Evolutionary conservation across 2,329 filamentous ascomycete species (phyloP).

Genomic region (Metarhizium humberi): DNA sequence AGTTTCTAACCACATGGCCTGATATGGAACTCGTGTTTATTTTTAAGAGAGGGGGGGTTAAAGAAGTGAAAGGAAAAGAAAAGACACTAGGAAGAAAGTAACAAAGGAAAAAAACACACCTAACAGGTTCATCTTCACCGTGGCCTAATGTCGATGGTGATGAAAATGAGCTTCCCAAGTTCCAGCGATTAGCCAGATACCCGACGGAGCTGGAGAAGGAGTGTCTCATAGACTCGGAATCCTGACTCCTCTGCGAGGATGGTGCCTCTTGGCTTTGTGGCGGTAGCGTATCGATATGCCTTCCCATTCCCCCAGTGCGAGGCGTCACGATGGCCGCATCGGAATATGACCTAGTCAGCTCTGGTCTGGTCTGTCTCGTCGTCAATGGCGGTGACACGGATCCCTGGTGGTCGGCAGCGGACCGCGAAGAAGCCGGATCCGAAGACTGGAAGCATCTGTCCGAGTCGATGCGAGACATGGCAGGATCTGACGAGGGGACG

Average conservation of each 20-base stretch:
- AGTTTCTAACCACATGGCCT: not conserved
- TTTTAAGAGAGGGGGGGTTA: too few relatives aligned
- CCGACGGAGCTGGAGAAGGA: conserved; percentile 36
- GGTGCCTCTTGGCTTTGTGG: conserved; percentile 16
- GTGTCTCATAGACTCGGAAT: conserved; percentile 23
- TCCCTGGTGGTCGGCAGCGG: conserved; percentile 11
- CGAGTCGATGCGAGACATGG: conserved; percentile 16
- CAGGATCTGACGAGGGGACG: conserved; percentile 34
- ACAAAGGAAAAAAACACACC: too few relatives aligned
- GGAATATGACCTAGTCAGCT: conserved; percentile 7
- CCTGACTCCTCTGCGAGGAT: conserved; percentile 19
- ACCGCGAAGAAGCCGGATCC: conserved; percentile 16
- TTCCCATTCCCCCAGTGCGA: conserved; percentile 7
- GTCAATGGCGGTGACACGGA: conserved; percentile 13
- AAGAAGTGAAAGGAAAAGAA: too few relatives aligned
- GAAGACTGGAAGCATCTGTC: conserved; percentile 18
- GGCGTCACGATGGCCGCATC: conserved; percentile 17
- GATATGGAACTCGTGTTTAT: too few relatives aligned
- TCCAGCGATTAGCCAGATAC: conserved; percentile 49
- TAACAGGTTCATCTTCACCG: conserved; percentile 11
- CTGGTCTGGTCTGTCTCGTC: conserved; percentile 3
- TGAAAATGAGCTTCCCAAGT: conserved; percentile 40
- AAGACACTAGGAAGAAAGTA: too few relatives aligned
- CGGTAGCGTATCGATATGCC: conserved; percentile 3
- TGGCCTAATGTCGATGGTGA: conserved; percentile 34